A percentile compares a stretch with the other conserved stretches of the same genome.
Evolutionary conservation across 78 protist species (phyloP).

Genomic region (Creolimax fragrantissima): DNA sequence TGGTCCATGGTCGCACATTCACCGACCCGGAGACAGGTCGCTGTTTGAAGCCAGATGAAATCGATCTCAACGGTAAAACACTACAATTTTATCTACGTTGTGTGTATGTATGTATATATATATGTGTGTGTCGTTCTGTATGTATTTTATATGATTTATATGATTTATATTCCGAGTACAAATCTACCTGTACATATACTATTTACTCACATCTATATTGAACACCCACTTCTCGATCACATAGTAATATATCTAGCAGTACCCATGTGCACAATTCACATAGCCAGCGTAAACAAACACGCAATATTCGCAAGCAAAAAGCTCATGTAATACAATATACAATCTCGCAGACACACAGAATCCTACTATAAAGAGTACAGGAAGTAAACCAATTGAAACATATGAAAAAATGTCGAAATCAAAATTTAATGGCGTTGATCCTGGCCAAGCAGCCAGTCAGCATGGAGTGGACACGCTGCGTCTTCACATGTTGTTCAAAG

Average conservation of each 20-base stretch:
- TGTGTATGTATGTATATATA: background rate
- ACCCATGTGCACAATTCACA: too few relatives aligned
- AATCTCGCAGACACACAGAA: too few relatives aligned
- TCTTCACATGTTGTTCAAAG: conserved; percentile 61
- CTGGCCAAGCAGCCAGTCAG: conserved; percentile 1
- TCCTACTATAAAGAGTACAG: too few relatives aligned
- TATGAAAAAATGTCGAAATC: conserved; percentile 75
- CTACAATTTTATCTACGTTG: background rate
- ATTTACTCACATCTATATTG: too few relatives aligned
- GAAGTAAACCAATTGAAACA: background rate
- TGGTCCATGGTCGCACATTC: conserved; percentile 52
- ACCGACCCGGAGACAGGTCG: background rate
- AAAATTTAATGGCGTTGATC: conserved; percentile 79
- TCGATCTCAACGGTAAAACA: background rate
- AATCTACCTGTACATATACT: too few relatives aligned
- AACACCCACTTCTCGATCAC: too few relatives aligned
- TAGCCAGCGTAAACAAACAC: too few relatives aligned
- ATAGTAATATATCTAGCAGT: too few relatives aligned
- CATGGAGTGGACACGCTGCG: conserved; percentile 46
- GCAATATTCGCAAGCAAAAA: too few relatives aligned
- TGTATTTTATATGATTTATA: too few relatives aligned
- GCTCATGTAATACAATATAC: too few relatives aligned
- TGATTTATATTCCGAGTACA: too few relatives aligned
- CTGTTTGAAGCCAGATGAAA: conserved; percentile 17
- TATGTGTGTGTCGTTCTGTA: background rate